Evolutionary conservation across 1,284 basidiomycete species (phyloP).

Genomic region (Ceratobasidium sp.): DNA sequence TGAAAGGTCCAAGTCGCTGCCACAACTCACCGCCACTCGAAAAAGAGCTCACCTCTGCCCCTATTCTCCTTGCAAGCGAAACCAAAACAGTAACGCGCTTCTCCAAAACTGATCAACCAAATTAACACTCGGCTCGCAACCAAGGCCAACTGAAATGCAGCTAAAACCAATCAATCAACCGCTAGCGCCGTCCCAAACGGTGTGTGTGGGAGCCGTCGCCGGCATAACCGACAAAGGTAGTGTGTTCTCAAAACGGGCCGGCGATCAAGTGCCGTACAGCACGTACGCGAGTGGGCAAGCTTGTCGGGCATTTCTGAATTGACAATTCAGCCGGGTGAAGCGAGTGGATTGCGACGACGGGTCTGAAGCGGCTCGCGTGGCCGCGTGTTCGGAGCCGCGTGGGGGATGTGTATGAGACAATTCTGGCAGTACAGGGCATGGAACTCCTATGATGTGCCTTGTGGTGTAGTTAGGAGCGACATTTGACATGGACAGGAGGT

Average conservation of each 20-base stretch:
- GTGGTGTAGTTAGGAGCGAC: background rate
- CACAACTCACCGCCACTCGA: too few species aligned
- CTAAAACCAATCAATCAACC: slow-evolving; percentile 20
- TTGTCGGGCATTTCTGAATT: background rate
- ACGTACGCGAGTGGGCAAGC: background rate
- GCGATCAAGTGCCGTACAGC: too few species aligned
- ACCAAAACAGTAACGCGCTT: slow-evolving; percentile 1
- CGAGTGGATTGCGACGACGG: background rate
- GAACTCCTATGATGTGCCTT: too few species aligned
- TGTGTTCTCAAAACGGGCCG: too few species aligned
- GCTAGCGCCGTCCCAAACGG: background rate
- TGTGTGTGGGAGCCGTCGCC: background rate
- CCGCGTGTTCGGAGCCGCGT: background rate
- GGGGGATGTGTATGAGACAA: background rate
- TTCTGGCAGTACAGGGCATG: background rate
- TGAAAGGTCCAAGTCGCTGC: background rate
- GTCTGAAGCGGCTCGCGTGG: background rate
- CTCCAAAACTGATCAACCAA: slow-evolving; percentile 3
- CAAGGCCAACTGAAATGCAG: background rate
- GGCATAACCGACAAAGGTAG: background rate
- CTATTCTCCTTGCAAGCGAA: too few species aligned
- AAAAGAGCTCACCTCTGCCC: too few species aligned
- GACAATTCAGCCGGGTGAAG: slow-evolving; percentile 4
- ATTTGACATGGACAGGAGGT: background rate
- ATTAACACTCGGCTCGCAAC: background rate